Evolutionary conservation across 768 basidiomycete species (phyloP), one percentile per base, ranked within the genome.

Genomic region (Boletus rubescentipes): DNA sequence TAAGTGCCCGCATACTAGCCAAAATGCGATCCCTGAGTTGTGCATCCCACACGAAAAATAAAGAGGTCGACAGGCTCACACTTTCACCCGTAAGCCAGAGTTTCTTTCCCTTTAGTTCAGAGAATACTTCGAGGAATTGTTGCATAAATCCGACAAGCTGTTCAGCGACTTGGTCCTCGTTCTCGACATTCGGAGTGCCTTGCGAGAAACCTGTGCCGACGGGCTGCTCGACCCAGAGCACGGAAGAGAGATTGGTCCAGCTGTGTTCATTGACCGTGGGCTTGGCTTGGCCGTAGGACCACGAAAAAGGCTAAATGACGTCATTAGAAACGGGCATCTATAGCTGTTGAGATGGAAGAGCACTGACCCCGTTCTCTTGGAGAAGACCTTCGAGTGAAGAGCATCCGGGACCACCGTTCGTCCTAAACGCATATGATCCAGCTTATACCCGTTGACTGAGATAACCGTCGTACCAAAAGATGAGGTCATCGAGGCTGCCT

Each of bases 401-500:
- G 61, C 88, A 89, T 29, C 89, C 87, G 0, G 88, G 89, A 1
- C 89, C 87, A n/a, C 88, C 88, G 58, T 89, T 89, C 5, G 84
- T 87, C 87, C 86, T 88, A 61, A 20, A 48, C 49, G 3, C 12
- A 18, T 5, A 41, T 29, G 2, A 16, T 49, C 5, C 26, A 43
- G 11, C 14, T 38, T 16, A 41, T 31, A 5, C 12, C 5, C 7
- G 1, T 31, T 11, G 7, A 26, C 16, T 30, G 8, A 9, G 35
- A 41, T 38, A 30, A 9, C 14, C 1, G 10, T 10, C 53, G 45
- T 60, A 85, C 88, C 88, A 90, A 68, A 89, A 87, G 31, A 90
- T 85, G 40, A 91, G 62, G 63, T 90, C 87, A 61, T 91, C 86
- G 5, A 79, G 64, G 58, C 83, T 86, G 18, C 87, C 89, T 60